phyloP scores from a whole-genome alignment of 2,329 filamentous ascomycete genomes.

The Diplodia scrobiculata region DNA sequence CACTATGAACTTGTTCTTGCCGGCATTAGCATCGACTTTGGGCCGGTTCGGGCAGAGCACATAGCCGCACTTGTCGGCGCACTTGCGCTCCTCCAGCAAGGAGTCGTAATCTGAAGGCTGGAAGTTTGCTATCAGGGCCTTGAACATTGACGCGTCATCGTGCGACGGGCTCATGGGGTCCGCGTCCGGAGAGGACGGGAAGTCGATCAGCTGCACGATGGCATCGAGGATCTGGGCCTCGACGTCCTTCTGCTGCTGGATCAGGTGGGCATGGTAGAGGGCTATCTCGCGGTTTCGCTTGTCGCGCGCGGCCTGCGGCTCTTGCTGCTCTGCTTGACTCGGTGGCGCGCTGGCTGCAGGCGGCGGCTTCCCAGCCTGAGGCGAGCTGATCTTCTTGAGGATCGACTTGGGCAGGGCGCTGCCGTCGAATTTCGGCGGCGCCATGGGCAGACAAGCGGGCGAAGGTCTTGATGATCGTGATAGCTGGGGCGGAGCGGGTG shows the following conservation, averaged over 20 bases:
- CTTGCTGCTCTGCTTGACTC: conserved; percentile 18
- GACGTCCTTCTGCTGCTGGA: conserved; percentile 79
- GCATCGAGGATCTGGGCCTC: conserved; percentile 72
- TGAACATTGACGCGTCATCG: conserved; percentile 67
- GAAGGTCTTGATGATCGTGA: conserved; percentile 25
- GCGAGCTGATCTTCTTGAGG: conserved; percentile 45
- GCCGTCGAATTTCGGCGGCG: conserved; percentile 27
- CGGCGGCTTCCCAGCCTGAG: conserved; percentile 11
- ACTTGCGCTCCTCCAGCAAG: conserved; percentile 84
- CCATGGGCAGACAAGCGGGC: conserved; percentile 18
- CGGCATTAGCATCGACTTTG: conserved; percentile 53
- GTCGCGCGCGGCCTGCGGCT: conserved; percentile 38
- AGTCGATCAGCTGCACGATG: conserved; percentile 70
- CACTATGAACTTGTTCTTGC: conserved; percentile 64
- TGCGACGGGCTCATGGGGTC: conserved; percentile 56
- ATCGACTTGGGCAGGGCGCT: conserved; percentile 51
- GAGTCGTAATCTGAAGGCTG: conserved; percentile 88
- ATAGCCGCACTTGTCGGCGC: conserved; percentile 80
- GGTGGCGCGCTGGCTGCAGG: conserved; percentile 25
- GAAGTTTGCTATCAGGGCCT: conserved; percentile 68
- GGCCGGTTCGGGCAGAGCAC: conserved; percentile 71
- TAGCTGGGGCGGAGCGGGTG: conserved; percentile 22
- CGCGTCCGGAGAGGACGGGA: conserved; percentile 57
- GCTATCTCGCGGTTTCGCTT: conserved; percentile 64
- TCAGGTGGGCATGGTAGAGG: conserved; percentile 76